Conservation (phyloP, 345 rosid genomes). For the Camelina sativa region DNA sequence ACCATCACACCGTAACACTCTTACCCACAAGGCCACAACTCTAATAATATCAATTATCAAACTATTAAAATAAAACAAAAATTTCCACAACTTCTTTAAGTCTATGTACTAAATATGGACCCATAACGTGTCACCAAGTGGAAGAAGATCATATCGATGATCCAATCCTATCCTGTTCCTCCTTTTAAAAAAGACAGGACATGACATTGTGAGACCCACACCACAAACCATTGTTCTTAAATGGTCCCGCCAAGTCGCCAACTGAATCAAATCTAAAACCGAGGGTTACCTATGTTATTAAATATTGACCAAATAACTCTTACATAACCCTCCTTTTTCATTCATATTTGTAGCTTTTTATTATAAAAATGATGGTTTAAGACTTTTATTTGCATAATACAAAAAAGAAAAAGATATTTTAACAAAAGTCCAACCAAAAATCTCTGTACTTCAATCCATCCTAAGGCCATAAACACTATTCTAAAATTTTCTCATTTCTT, state of each 20-base stretch:
- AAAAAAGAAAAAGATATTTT: not conserved
- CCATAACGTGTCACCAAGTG: not conserved
- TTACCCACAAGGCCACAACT: too few relatives aligned
- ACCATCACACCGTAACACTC: too few relatives aligned
- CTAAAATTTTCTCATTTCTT: not conserved
- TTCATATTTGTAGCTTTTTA: too few relatives aligned
- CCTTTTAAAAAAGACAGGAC: not conserved
- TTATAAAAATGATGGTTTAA: not conserved
- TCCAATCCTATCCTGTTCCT: not conserved
- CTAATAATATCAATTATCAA: not conserved
- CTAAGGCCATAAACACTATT: not conserved
- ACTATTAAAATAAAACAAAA: not conserved
- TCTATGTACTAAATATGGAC: not conserved
- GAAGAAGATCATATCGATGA: not conserved
- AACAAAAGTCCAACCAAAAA: not conserved
- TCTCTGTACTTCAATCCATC: conserved; percentile 1
- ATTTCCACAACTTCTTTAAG: not conserved
- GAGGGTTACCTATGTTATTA: not conserved
- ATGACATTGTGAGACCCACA: not conserved
- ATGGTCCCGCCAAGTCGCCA: conserved; percentile 12
- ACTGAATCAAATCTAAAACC: not conserved
- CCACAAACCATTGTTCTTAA: not conserved
- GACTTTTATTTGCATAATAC: not conserved
- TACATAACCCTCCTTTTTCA: not conserved
- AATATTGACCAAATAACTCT: not conserved